Percentiles rank a stretch among this genome's conserved stretches.
These are phyloP conservation scores for Pisolithus microcarpus DNA, from an alignment of 768 basidiomycete species.

Conservation along the genomic window DNA sequence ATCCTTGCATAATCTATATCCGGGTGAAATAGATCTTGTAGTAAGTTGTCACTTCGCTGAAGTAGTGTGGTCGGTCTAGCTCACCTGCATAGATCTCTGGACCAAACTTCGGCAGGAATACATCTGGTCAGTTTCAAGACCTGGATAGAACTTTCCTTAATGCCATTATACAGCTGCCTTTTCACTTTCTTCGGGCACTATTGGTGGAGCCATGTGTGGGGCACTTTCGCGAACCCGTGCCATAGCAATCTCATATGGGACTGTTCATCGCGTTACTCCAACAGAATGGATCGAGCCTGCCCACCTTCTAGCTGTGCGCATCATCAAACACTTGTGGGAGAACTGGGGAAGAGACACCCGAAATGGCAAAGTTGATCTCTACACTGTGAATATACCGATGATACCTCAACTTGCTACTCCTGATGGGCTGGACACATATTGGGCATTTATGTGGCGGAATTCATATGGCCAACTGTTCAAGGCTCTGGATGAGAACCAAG, in stretches of 20 bases:
- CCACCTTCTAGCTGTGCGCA: constrained; percentile 55
- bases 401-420: constrained; percentile 55
- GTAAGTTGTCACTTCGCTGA: constrained; percentile 34
- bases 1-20: constrained; percentile 82
- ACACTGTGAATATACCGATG: constrained; percentile 85
- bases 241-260: constrained; percentile 87
- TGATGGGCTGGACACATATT: constrained; percentile 59
- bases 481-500: constrained; percentile 37
- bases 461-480: constrained; percentile 76
- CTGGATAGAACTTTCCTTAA: neutral
- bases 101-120: constrained; percentile 81
- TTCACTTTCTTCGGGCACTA: constrained; percentile 83
- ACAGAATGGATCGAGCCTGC: constrained; percentile 57
- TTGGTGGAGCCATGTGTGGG: constrained; percentile 85
- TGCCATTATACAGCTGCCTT: constrained; percentile 55
- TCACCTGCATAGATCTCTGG: constrained; percentile 58
- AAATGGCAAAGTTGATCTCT: constrained; percentile 67
- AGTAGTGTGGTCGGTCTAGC: neutral
- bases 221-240: constrained; percentile 64
- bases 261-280: constrained; percentile 64
- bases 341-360: constrained; percentile 77
- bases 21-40: constrained; percentile 82
- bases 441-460: constrained; percentile 84
- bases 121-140: constrained; percentile 44
- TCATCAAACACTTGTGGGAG: constrained; percentile 69